Percentiles rank a stretch among this genome's conserved stretches.
Evolutionary conservation across 306 rosid species (phyloP).

Genomic region (Phaseolus lunatus): DNA sequence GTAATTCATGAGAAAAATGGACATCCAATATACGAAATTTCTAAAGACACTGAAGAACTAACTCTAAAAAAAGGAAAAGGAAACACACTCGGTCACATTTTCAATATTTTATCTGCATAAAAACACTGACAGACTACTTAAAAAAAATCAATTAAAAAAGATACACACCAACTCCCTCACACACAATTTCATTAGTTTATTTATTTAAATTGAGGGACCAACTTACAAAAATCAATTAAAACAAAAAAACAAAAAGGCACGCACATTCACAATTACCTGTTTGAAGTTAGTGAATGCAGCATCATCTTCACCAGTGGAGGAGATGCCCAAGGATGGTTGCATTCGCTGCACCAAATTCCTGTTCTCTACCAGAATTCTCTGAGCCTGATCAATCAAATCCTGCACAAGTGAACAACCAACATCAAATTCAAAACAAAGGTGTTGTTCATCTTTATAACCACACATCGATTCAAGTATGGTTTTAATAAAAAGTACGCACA

Average conservation of each 20-base stretch:
- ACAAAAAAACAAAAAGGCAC: neutral
- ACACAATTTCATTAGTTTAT: neutral
- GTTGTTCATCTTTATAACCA: neutral
- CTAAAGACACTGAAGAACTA: slow-evolving; percentile 2
- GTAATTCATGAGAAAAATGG: slow-evolving; percentile 25
- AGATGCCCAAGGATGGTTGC: slow-evolving; percentile 72
- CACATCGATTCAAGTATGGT: neutral
- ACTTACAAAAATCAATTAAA: neutral
- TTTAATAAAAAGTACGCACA: neutral
- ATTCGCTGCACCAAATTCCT: slow-evolving; percentile 70
- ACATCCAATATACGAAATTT: slow-evolving; percentile 12
- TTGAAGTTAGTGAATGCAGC: slow-evolving; percentile 79
- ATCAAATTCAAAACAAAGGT: slow-evolving; percentile 21
- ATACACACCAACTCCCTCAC: neutral
- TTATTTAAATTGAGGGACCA: slow-evolving; percentile 13
- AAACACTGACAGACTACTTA: neutral
- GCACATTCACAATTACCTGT: slow-evolving; percentile 60
- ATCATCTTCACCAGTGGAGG: slow-evolving; percentile 58
- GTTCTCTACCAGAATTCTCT: slow-evolving; percentile 75
- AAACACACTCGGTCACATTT: neutral
- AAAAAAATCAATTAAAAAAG: neutral
- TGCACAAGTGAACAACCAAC: slow-evolving; percentile 48
- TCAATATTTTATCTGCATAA: neutral
- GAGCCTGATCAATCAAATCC: slow-evolving; percentile 92
- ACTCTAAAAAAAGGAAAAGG: neutral